These are phyloP conservation scores for Pestalotiopsis sp. DNA, from an alignment of 2,329 filamentous ascomycete species.

Conservation along the genomic window DNA sequence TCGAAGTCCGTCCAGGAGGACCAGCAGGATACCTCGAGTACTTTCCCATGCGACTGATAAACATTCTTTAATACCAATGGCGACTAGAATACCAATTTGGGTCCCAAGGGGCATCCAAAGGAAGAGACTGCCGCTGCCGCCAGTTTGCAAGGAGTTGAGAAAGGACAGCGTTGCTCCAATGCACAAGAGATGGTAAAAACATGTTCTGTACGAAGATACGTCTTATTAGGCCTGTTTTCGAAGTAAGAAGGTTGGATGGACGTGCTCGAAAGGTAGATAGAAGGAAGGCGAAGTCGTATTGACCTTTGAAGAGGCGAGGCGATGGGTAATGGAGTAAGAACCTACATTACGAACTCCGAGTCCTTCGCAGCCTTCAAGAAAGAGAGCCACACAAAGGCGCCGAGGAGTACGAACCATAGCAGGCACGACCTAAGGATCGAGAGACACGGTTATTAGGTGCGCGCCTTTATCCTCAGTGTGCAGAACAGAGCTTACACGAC, in stretches of 20 bases:
- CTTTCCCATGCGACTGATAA: too few relatives aligned
- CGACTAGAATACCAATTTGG: not conserved
- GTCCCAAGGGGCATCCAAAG: not conserved
- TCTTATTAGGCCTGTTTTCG: not conserved
- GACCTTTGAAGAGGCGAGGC: not conserved
- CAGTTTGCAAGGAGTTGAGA: not conserved
- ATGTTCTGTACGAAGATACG: not conserved
- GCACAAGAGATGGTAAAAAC: not conserved
- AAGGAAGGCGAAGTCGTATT: too few relatives aligned
- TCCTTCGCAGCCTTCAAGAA: not conserved
- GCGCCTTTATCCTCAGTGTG: not conserved
- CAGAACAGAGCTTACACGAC: not conserved
- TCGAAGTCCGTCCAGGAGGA: too few relatives aligned
- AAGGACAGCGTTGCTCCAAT: not conserved
- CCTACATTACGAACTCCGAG: not conserved
- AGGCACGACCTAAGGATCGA: not conserved
- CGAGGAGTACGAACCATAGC: not conserved
- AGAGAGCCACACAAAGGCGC: not conserved
- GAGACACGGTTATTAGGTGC: not conserved
- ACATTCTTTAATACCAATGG: not conserved
- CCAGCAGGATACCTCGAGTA: too few relatives aligned
- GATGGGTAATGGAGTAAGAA: not conserved
- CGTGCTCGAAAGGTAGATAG: too few relatives aligned
- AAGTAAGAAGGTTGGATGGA: too few relatives aligned
- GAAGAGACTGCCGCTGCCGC: not conserved